Percentiles rank a stretch among this genome's conserved stretches.
phyloP scores from a whole-genome alignment of 2,329 filamentous ascomycete genomes.

The Fusarium sp. region DNA sequence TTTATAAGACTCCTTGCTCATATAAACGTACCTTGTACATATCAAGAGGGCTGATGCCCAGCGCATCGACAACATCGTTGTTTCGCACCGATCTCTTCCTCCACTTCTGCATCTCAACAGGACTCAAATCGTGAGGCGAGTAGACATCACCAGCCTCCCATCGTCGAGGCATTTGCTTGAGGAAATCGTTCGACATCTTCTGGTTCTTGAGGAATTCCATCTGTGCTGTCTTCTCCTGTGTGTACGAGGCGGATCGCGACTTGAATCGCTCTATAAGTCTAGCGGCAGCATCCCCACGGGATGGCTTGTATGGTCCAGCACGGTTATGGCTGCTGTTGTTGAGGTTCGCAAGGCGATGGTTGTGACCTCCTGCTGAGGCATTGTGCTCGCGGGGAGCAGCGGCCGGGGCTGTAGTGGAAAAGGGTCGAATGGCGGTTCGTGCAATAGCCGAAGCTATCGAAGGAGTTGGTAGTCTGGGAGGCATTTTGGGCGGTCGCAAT shows the following conservation, averaged over 20 bases:
- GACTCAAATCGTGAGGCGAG: constrained; percentile 86
- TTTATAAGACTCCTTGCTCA: background rate
- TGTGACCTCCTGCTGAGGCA: constrained; percentile 13
- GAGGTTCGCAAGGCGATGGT: constrained; percentile 41
- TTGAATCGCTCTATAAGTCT: constrained; percentile 48
- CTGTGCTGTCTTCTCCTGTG: constrained; percentile 49
- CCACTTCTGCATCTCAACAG: constrained; percentile 86
- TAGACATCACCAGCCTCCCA: constrained; percentile 89
- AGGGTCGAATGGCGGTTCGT: constrained; percentile 42
- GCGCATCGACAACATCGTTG: constrained; percentile 80
- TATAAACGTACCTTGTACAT: constrained; percentile 82
- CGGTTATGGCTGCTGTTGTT: constrained; percentile 33
- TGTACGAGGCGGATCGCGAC: constrained; percentile 31
- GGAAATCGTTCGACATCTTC: constrained; percentile 63
- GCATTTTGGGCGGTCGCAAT: constrained; percentile 52
- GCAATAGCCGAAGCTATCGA: constrained; percentile 38
- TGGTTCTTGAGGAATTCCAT: constrained; percentile 55
- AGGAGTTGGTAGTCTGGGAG: constrained; percentile 52
- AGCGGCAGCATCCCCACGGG: constrained; percentile 47
- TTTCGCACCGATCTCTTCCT: constrained; percentile 67
- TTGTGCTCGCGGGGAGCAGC: constrained; percentile 43
- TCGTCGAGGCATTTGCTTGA: constrained; percentile 73
- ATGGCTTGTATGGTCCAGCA: background rate
- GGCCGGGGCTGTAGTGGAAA: constrained; percentile 48
- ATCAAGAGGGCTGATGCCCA: constrained; percentile 83